A percentile compares a stretch with the other conserved stretches of the same genome.
phyloP scores from a whole-genome alignment of 192 early-diverging fungal genomes.

The Kickxella alabastrina region DNA sequence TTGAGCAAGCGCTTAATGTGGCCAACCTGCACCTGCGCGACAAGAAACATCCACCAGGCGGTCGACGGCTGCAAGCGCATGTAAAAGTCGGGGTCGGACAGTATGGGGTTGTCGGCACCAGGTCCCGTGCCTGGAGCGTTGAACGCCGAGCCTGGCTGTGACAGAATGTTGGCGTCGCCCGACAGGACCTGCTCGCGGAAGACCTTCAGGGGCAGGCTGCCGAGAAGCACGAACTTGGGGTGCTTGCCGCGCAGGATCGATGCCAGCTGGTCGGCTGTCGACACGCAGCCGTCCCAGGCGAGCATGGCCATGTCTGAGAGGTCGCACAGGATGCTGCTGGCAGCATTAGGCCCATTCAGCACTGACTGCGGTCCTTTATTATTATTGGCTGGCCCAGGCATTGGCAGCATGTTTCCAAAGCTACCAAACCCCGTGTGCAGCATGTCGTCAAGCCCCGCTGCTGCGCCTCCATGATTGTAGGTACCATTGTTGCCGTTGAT shows the following conservation, averaged over 20 bases:
- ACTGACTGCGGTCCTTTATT: conserved; percentile 2
- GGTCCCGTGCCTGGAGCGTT: conserved; percentile 47
- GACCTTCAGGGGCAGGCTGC: conserved; percentile 24
- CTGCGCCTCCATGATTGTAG: not conserved
- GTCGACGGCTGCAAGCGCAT: conserved; percentile 53
- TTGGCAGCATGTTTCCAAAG: not conserved
- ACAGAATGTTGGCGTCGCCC: conserved; percentile 46
- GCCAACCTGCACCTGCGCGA: conserved; percentile 50
- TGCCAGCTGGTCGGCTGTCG: conserved; percentile 49
- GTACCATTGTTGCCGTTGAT: not conserved
- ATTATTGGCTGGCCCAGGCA: too few relatives aligned
- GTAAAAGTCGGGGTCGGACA: conserved; percentile 49
- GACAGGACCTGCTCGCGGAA: conserved; percentile 40
- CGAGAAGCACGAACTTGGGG: conserved; percentile 46
- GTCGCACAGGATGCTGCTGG: conserved; percentile 29
- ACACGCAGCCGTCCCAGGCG: conserved; percentile 51
- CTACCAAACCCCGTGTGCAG: not conserved
- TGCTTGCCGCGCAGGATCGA: conserved; percentile 50
- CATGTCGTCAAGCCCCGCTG: conserved; percentile 5
- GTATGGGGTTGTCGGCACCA: conserved; percentile 49
- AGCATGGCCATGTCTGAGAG: conserved; percentile 42
- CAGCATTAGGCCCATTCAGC: conserved; percentile 2
- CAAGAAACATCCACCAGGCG: conserved; percentile 52
- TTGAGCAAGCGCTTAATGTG: conserved; percentile 50
- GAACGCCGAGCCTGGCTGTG: conserved; percentile 43